Base-by-base conservation (phyloP, 2,329 filamentous ascomycete species). In the Ascosphaera pollenicola region DNA sequence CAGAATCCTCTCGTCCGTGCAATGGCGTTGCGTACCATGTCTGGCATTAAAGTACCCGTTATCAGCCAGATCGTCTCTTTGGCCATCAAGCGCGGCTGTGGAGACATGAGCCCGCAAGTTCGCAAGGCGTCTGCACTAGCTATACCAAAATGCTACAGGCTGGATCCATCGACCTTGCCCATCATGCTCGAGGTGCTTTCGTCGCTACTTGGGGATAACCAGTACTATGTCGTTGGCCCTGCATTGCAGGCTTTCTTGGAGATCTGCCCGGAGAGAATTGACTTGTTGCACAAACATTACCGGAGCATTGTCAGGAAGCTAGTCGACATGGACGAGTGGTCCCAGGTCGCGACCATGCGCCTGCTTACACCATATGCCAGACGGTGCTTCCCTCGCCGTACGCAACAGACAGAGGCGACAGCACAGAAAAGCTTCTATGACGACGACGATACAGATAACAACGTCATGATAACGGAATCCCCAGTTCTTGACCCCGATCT, bases 281-380 rank as follows among this genome's bases (percentile, higher is more conserved):
- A 94, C 53, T 62, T 98, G 43, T 75, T 98, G 47, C 89, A 98
- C 57, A 75, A 78, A 46, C 79, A 93, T 53, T 98, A 95, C 59
- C 73, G 82, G 38, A 67, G 71, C 28, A 62, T 98, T 45, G 75
- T 92, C 45, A 81, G 75, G 55, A 93, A 94, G 63, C 62, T 95
- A 39, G 83, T 94, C 17, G 89, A 98, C 54, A 98, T 98, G 89
- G 89, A 98, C 52, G 89, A 98, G 59, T 98, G 89, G 89, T 80
- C 84, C 34, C 89, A 98, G 59, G 58, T 95, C 40, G 78, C 83
- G 2, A 80, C 80, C 2, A 54, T 98, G 48, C 70, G 75, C 31
- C 63, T 98, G 46, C 76, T 95, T 72, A 77, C 79, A 1, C 63
- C 75, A 17, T 98, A 98, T 55, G 75, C 81, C 2, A 73, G 89